Conservation (phyloP, 2,329 filamentous ascomycete species). For the Rutstroemia sydowiana region DNA sequence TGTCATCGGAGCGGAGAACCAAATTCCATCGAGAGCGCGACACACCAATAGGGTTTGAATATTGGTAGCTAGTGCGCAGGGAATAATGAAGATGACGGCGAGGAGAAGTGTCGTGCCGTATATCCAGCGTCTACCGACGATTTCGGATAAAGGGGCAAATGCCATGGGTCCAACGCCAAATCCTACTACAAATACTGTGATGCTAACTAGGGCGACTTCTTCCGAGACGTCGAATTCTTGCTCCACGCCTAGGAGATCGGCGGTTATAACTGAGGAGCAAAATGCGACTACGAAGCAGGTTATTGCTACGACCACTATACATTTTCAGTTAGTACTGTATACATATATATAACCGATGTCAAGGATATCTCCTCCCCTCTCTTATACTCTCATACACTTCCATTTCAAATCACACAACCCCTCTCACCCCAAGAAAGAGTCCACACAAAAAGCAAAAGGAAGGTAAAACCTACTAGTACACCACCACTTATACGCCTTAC, state of each 20-base stretch:
- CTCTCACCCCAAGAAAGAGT: neutral
- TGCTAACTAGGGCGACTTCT: slow-evolving; percentile 64
- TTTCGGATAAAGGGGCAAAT: slow-evolving; percentile 72
- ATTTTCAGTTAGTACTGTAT: no score
- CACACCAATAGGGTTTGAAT: slow-evolving; percentile 70
- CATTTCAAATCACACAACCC: neutral
- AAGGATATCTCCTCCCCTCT: neutral
- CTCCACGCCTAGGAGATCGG: slow-evolving; percentile 59
- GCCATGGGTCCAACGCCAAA: slow-evolving; percentile 76
- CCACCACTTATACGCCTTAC: slow-evolving; percentile 71
- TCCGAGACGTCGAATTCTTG: slow-evolving; percentile 60
- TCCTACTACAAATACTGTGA: slow-evolving; percentile 73
- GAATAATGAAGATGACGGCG: slow-evolving; percentile 73
- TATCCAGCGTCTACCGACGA: slow-evolving; percentile 63
- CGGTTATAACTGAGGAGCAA: slow-evolving; percentile 67
- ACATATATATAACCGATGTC: neutral
- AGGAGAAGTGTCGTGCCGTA: slow-evolving; percentile 43
- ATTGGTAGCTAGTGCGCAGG: slow-evolving; percentile 69
- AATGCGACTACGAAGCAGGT: slow-evolving; percentile 64
- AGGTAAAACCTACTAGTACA: slow-evolving; percentile 53
- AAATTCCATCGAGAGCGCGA: slow-evolving; percentile 72
- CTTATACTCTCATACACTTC: neutral
- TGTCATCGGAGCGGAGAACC: slow-evolving; percentile 81
- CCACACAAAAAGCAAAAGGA: neutral
- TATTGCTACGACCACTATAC: slow-evolving; percentile 61